Conservation (phyloP, 257 asterid genomes). For the Paraleonurus japonicus region DNA sequence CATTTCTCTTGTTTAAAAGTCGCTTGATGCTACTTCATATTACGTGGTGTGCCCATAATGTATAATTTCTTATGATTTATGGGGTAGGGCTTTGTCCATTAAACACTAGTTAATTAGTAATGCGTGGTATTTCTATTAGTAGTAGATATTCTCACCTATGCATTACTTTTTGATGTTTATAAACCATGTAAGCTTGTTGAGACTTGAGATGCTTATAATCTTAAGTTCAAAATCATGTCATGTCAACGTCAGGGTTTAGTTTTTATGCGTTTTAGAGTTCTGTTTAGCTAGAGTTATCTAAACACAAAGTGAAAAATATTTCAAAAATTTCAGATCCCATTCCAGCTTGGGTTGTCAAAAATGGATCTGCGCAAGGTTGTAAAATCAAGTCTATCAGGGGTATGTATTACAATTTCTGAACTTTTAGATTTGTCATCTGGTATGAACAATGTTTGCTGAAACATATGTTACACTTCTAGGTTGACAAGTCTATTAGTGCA, state of each 20-base stretch:
- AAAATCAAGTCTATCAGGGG: conserved; percentile 93
- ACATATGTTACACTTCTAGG: conserved; percentile 39
- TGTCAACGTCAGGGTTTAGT: background rate
- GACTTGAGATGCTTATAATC: conserved; percentile 10
- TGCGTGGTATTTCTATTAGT: background rate
- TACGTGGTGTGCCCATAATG: background rate
- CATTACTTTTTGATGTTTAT: background rate
- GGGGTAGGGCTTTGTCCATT: background rate
- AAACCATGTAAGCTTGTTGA: conserved; percentile 1
- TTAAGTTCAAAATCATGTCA: conserved; percentile 3
- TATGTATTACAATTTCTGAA: conserved; percentile 50
- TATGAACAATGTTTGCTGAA: conserved; percentile 17
- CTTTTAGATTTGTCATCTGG: conserved; percentile 21
- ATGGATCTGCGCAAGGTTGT: conserved; percentile 91
- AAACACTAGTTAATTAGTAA: background rate
- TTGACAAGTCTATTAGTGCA: conserved; percentile 77
- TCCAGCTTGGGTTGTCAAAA: conserved; percentile 94
- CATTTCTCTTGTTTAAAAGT: background rate
- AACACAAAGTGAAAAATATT: conserved; percentile 20
- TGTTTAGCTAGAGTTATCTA: conserved; percentile 12
- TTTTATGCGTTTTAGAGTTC: conserved; percentile 13
- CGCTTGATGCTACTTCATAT: background rate
- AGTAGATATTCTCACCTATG: background rate
- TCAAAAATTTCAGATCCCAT: conserved; percentile 75
- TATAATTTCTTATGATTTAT: background rate